Percentiles rank a stretch among this genome's conserved stretches.
Evolutionary conservation across 2,329 filamentous ascomycete species (phyloP).

Genomic region (Ceratocystis albifundus): DNA sequence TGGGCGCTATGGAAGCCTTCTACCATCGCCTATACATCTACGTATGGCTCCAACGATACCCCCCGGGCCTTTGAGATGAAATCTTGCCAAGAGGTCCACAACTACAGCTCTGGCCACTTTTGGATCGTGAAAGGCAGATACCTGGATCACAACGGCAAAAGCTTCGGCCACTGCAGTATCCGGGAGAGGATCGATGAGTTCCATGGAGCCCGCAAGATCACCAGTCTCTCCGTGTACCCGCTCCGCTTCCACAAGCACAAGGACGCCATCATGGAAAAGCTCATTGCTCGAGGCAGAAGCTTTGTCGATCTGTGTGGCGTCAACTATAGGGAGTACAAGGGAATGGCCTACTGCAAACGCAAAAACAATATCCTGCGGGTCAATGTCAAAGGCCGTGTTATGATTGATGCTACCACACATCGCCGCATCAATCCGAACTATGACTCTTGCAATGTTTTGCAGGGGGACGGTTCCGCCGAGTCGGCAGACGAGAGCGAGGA

Average conservation of each 20-base stretch:
- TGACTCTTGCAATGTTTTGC: constrained; percentile 29
- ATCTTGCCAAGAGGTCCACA: constrained; percentile 54
- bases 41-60: constrained; percentile 64
- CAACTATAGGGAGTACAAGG: constrained; percentile 71
- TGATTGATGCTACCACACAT: constrained; percentile 76
- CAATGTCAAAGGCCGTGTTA: constrained; percentile 75
- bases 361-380: constrained; percentile 65
- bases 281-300: constrained; percentile 72
- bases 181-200: constrained; percentile 61
- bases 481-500: neutral
- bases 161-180: constrained; percentile 62
- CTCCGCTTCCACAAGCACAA: constrained; percentile 69
- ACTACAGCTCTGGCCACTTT: neutral
- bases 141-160: neutral
- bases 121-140: neutral
- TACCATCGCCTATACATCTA: constrained; percentile 64
- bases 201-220: constrained; percentile 72
- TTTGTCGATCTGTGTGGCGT: constrained; percentile 73
- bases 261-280: constrained; percentile 47
- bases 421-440: constrained; percentile 81
- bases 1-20: constrained; percentile 87
- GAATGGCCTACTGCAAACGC: constrained; percentile 74
- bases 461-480: neutral
- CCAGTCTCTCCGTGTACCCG: constrained; percentile 63
- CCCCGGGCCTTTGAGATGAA: constrained; percentile 76